Base-by-base conservation (phyloP, 306 rosid species). In the Arachis hypogaea region DNA sequence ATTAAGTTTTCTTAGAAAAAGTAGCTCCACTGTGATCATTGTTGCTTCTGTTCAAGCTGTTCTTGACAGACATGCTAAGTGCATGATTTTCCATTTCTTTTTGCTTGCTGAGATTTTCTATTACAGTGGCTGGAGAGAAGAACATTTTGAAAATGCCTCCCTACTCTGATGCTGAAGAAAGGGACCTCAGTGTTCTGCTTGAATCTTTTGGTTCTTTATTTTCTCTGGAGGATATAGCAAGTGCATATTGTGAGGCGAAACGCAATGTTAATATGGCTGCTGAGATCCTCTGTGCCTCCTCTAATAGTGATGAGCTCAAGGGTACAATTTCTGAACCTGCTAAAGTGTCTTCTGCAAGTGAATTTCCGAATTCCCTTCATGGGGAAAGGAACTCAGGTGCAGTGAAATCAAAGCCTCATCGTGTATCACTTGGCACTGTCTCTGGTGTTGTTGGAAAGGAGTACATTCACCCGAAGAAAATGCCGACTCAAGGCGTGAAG, bases 361-460 rank as follows among this genome's bases (percentile, higher is more conserved):
- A 49, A 49, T 11, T 16, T 11, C 63, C 41, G 8, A 79, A 67
- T 43, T 36, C 73, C 70, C 16, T 16, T 60, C 2, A 36, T 33
- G 73, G 16, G 55, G 11, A 49, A 49, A 49, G 55, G 55, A 49
- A 49, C n/a, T 49, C 16, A 0, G 18, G 68, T 60, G 72, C 68
- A 29, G 56, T 56, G 40, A 83, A 75, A 41, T 75, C 76, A 44
- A 79, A 75, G 68, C 43, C 33, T 30, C 46, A 9, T n/a, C 41
- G 70, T 65, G 62, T 38, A 18, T 83, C 84, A 22, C 18, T 68
- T 28, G 87, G 87, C 36, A 72, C 76, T 43, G 74, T 83, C 57
- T 76, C 87, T 52, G 62, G 79, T 36, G 30, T 75, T 52, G 81
- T 83, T 67, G 87, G 82, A 79, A 83, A 60, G 28, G 79, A 79